Conservation (phyloP, 2,329 filamentous ascomycete genomes). For the Penicillium aurantiogriseum region DNA sequence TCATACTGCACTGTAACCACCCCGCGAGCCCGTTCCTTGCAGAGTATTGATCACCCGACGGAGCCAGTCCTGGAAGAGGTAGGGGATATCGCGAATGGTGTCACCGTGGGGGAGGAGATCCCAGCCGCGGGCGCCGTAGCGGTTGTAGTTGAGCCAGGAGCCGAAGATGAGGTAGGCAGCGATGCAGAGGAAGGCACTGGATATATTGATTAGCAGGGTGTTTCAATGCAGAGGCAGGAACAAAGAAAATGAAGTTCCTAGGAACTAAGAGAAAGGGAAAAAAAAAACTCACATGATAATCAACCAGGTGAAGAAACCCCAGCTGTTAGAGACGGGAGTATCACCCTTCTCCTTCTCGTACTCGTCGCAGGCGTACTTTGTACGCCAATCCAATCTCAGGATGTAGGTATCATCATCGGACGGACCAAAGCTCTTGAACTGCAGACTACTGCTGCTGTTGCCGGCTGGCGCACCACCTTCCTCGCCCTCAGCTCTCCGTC, state of each 20-base stretch:
- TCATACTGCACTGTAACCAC: constrained; percentile 92
- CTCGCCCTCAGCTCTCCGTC: constrained; percentile 21
- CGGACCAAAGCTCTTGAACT: constrained; percentile 71
- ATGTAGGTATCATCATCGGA: constrained; percentile 60
- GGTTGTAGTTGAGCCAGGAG: constrained; percentile 98
- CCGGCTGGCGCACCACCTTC: constrained; percentile 13
- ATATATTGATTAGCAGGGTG: neutral
- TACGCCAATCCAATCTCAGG: constrained; percentile 78
- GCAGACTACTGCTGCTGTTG: constrained; percentile 62
- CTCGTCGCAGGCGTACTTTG: constrained; percentile 78
- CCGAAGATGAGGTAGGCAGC: constrained; percentile 95
- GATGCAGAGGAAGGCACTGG: constrained; percentile 76
- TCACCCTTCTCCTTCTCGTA: constrained; percentile 48
- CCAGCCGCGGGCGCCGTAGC: constrained; percentile 92
- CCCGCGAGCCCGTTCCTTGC: constrained; percentile 77
- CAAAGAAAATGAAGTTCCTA: neutral
- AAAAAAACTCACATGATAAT: constrained; percentile 73
- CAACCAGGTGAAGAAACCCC: constrained; percentile 98
- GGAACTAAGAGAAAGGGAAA: neutral
- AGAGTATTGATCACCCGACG: constrained; percentile 77
- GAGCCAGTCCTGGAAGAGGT: constrained; percentile 84
- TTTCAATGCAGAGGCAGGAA: neutral
- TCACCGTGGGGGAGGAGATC: constrained; percentile 91
- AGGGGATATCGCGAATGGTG: constrained; percentile 86
- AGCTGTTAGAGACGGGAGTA: constrained; percentile 53